phyloP scores from a whole-genome alignment of 371 early-diverging fungal genomes.

The Mucor ambiguus region DNA sequence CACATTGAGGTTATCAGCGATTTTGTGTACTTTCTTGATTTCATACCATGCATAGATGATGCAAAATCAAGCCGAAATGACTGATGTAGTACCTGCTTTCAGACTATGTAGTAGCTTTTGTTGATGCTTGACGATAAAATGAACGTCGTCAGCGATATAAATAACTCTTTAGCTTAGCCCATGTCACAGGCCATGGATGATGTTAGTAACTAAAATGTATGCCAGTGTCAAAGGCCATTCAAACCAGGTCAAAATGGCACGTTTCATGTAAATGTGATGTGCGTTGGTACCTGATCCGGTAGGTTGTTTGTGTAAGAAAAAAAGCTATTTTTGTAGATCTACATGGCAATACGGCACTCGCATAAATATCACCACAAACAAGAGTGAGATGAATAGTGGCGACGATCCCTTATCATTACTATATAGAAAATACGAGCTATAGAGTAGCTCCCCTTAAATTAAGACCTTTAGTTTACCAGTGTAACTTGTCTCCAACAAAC shows the following conservation, averaged over 20 bases:
- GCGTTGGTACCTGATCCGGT: not conserved
- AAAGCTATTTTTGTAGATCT: not conserved
- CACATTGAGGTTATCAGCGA: not conserved
- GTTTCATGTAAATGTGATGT: not conserved
- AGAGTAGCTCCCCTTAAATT: not conserved
- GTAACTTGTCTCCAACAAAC: slow-evolving; percentile 5
- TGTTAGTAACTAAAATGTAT: not conserved
- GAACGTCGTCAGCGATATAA: not conserved
- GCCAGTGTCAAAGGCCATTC: not conserved
- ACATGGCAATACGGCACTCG: not conserved
- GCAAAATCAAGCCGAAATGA: not conserved
- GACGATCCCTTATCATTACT: not conserved
- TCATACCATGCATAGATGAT: not conserved
- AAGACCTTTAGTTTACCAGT: not conserved
- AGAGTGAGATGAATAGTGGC: not conserved
- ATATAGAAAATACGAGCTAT: not conserved
- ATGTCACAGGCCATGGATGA: not conserved
- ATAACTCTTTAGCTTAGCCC: not conserved
- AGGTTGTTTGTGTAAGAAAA: not conserved
- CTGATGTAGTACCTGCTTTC: not conserved
- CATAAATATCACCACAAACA: not conserved
- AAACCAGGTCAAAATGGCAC: not conserved
- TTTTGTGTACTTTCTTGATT: not conserved
- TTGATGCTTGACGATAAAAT: not conserved
- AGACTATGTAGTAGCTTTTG: not conserved